Evolutionary conservation across 2,329 filamentous ascomycete species (phyloP), one percentile per base, ranked within the genome.

Genomic region (Fonsecaea nubica): DNA sequence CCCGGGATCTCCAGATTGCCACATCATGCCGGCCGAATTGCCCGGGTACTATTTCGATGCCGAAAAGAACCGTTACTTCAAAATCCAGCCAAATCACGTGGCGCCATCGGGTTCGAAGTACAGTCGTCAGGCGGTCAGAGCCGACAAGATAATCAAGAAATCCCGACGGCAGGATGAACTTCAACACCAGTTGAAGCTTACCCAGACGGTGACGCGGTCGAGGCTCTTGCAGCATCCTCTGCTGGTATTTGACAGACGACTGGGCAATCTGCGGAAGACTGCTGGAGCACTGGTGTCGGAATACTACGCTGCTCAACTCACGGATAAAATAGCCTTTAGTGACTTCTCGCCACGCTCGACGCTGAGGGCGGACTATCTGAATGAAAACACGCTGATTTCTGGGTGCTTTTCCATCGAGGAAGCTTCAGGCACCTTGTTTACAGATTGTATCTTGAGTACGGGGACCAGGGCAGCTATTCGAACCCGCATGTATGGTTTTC

Each of bases 61-160:
- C 32, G 53, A 45, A 6, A 64, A 58, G 48, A 70, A 70, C 30
- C 68, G 68, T 69, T 92, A 91, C 73, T 92, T 91, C 77, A 89
- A 87, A 72, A 85, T 91, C 58, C 86, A 90, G 74, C 72, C 78
- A 30, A 80, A 78, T 61, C 79, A 82, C 67, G 82, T 81, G 15
- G 86, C 86, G 0, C 68, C 65, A 10, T 15, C 58, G 2, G 77
- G 76, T 7, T 80, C 84, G 0, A 77, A 81, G 15, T 90, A 88
- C 79, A 87, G 87, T 8, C 78, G 81, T n/a, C 80, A 85, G 54
- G 82, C 83, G 6, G 85, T 90, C 63, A 89, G 86, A 76, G 82
- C 81, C 69, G 86, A 86, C 60, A 83, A 83, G 66, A 68, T 80
- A 2, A 79, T 84, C 36, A 79, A 84, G 40, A 75, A 80, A 62